Percentiles rank a stretch among this genome's conserved stretches.
These are phyloP conservation scores for Solanum hybrid DNA, from an alignment of 305 asterid genomes.

Conservation along the genomic window DNA sequence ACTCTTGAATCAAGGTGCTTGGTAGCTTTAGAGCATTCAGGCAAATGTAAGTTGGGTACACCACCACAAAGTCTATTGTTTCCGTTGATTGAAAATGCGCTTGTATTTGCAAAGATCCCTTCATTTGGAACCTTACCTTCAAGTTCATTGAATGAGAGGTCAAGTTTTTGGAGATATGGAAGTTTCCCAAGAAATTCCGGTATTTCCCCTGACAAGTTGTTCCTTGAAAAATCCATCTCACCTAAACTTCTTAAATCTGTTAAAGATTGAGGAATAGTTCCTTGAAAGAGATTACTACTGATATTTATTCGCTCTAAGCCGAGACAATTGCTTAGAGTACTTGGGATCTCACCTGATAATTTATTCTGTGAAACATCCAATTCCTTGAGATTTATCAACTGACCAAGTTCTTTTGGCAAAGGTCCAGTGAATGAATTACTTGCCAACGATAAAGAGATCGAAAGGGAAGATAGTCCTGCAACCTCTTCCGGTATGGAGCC, in stretches of 20 bases:
- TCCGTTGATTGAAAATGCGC: slow-evolving; percentile 15
- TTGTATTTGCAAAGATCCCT: slow-evolving; percentile 23
- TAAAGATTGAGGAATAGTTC: slow-evolving; percentile 20
- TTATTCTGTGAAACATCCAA: slow-evolving; percentile 19
- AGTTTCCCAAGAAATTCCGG: slow-evolving; percentile 18
- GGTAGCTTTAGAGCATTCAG: neutral
- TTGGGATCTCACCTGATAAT: slow-evolving; percentile 24
- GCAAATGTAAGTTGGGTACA: slow-evolving; percentile 9
- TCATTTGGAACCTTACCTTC: slow-evolving; percentile 22
- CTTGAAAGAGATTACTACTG: slow-evolving; percentile 11
- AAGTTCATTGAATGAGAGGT: slow-evolving; percentile 29
- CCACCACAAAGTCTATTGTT: slow-evolving; percentile 29
- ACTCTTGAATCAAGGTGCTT: neutral
- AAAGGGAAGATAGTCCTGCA: neutral
- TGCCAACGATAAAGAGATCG: neutral
- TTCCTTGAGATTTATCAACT: slow-evolving; percentile 9
- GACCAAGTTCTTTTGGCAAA: slow-evolving; percentile 21
- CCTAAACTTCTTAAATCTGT: slow-evolving; percentile 10
- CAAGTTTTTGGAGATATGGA: slow-evolving; percentile 12
- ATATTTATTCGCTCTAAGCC: slow-evolving; percentile 16
- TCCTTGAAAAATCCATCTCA: slow-evolving; percentile 21
- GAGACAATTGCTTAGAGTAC: slow-evolving; percentile 10
- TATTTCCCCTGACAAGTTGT: slow-evolving; percentile 22
- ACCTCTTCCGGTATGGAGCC: neutral
- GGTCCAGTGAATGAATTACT: slow-evolving; percentile 16